phyloP scores from a whole-genome alignment of 1,139 yeast species.

The Pichia cactophila region DNA sequence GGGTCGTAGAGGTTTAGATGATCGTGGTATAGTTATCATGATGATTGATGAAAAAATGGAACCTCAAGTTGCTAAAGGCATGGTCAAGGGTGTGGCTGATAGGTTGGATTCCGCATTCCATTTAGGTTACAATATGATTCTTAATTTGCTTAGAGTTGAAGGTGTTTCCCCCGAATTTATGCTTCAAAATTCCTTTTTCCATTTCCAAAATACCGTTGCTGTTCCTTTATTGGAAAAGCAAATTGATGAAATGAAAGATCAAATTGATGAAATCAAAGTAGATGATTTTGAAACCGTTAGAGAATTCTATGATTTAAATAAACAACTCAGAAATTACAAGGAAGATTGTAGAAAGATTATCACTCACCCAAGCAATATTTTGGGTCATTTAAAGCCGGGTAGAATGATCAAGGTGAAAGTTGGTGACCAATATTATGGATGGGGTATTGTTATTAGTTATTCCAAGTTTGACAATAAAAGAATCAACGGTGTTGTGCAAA shows the following conservation, averaged over 20 bases:
- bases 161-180: slow-evolving; percentile 97
- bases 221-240: slow-evolving; percentile 77
- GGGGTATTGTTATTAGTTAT: slow-evolving; percentile 86
- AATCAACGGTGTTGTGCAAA: slow-evolving; percentile 43
- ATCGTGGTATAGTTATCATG: slow-evolving; percentile 91
- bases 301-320: slow-evolving; percentile 75
- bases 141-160: slow-evolving; percentile 92
- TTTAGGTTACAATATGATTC: slow-evolving; percentile 92
- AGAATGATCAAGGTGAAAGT: slow-evolving; percentile 66
- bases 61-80: slow-evolving; percentile 97
- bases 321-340: slow-evolving; percentile 61
- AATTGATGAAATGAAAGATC: slow-evolving; percentile 43
- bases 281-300: slow-evolving; percentile 69
- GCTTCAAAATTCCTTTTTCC: slow-evolving; percentile 90
- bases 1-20: slow-evolving; percentile 93
- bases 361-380: slow-evolving; percentile 85
- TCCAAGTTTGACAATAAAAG: slow-evolving; percentile 43
- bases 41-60: slow-evolving; percentile 99
- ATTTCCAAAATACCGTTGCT: slow-evolving; percentile 86
- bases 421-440: slow-evolving; percentile 62
- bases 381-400: slow-evolving; percentile 84
- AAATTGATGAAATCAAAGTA: slow-evolving; percentile 43
- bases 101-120: slow-evolving; percentile 87
- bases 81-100: slow-evolving; percentile 96
- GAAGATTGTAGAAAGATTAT: slow-evolving; percentile 76